Evolutionary conservation across 148 eudicot genomes (phyloP).

Genomic region (Pharnaceum exiguum): DNA sequence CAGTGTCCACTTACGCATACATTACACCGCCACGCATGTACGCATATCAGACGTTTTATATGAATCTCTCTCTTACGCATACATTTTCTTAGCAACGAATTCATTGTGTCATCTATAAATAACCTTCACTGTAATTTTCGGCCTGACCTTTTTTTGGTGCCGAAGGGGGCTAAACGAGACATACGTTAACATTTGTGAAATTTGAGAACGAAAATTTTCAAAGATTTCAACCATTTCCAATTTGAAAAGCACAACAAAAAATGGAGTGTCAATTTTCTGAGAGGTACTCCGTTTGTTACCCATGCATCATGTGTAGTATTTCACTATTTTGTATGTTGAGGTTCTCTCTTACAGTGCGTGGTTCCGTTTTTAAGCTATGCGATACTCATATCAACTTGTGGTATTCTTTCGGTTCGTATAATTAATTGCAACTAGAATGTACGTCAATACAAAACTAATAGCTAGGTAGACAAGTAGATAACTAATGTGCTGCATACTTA

Average conservation of each 20-base stretch:
- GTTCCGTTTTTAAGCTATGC: no score
- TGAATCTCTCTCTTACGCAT: background rate
- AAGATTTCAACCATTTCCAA: no score
- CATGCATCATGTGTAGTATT: background rate
- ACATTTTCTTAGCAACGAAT: background rate
- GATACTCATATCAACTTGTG: no score
- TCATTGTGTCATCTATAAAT: no score
- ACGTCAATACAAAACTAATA: no score
- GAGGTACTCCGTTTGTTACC: slow-evolving; percentile 9
- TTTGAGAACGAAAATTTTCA: no score
- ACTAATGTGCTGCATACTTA: no score
- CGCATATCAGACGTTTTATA: background rate
- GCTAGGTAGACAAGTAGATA: no score
- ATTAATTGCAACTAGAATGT: no score
- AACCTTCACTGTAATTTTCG: background rate
- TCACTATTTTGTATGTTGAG: background rate
- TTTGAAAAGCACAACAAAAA: no score
- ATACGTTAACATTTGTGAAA: slow-evolving; percentile 1
- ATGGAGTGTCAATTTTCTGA: slow-evolving; percentile 23
- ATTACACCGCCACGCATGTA: slow-evolving; percentile 14
- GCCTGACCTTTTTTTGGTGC: slow-evolving; percentile 8
- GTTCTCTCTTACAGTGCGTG: no score
- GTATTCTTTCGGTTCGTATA: no score
- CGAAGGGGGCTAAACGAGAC: background rate
- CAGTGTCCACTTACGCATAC: slow-evolving; percentile 8